Conservation (phyloP, 2,329 filamentous ascomycete species). For the Cordyceps cateniannulata region DNA sequence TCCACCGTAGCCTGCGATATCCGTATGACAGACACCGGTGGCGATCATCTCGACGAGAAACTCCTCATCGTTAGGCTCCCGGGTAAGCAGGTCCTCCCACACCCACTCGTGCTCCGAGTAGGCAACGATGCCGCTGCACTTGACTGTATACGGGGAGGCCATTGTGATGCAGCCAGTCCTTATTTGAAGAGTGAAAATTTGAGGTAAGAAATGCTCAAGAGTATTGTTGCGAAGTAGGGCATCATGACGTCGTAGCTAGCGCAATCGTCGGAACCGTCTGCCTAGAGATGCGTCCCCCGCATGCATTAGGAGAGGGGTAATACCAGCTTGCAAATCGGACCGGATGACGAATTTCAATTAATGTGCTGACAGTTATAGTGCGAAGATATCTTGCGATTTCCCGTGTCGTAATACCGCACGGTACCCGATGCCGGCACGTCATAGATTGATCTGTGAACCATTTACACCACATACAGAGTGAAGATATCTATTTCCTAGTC, state of each 20-base stretch:
- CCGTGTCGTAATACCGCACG: neutral
- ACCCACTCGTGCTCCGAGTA: slow-evolving; percentile 5
- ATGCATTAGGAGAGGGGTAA: neutral
- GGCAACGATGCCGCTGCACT: slow-evolving; percentile 8
- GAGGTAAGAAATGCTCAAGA: neutral
- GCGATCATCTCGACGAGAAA: slow-evolving; percentile 8
- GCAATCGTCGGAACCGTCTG: neutral
- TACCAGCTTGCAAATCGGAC: neutral
- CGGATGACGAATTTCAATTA: neutral
- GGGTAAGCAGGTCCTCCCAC: slow-evolving; percentile 1
- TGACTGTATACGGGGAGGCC: neutral
- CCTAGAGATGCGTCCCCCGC: neutral
- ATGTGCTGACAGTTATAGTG: neutral
- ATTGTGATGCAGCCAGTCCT: neutral
- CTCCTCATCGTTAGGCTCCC: slow-evolving; percentile 2
- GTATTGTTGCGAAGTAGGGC: neutral
- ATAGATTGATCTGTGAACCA: neutral
- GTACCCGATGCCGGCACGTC: neutral
- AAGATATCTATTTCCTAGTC: neutral
- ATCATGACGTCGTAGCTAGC: neutral
- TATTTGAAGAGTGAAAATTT: neutral
- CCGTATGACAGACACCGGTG: neutral
- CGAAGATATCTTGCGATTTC: neutral
- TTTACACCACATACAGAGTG: no score
- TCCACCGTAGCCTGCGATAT: slow-evolving; percentile 1